Conservation (phyloP, 2,329 filamentous ascomycete genomes). For the Calonectria fujianensis region DNA sequence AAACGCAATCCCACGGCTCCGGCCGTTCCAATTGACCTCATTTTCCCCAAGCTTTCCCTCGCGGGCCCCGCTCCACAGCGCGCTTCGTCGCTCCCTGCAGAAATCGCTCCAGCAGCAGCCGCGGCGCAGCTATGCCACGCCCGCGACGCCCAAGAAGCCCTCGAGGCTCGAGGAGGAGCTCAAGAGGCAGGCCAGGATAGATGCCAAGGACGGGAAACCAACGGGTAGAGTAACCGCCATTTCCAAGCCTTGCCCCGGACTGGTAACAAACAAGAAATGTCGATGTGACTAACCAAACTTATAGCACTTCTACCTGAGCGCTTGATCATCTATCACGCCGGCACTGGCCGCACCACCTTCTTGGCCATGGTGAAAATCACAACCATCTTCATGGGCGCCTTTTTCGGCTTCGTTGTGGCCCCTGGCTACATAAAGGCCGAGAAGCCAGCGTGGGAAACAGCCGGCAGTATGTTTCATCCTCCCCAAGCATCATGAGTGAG, state of each 20-base stretch:
- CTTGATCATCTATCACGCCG: slow-evolving; percentile 85
- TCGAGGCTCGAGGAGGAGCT: slow-evolving; percentile 53
- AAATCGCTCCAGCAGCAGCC: slow-evolving; percentile 52
- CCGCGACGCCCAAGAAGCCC: slow-evolving; percentile 37
- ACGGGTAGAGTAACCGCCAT: slow-evolving; percentile 42
- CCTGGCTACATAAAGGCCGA: slow-evolving; percentile 73
- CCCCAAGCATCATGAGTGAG: not conserved
- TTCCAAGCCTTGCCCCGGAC: not conserved
- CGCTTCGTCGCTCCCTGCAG: slow-evolving; percentile 48
- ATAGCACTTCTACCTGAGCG: slow-evolving; percentile 68
- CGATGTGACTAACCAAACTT: not conserved
- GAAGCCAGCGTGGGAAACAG: slow-evolving; percentile 60
- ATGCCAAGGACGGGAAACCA: slow-evolving; percentile 46
- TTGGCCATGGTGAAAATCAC: slow-evolving; percentile 83
- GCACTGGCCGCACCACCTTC: slow-evolving; percentile 79
- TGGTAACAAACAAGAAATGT: not conserved
- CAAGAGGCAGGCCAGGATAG: slow-evolving; percentile 54
- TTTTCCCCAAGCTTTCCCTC: slow-evolving; percentile 4
- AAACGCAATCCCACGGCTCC: slow-evolving; percentile 46
- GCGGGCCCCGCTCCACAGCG: slow-evolving; percentile 39
- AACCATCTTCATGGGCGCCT: slow-evolving; percentile 80
- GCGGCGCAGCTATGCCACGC: slow-evolving; percentile 53
- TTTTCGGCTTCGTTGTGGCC: slow-evolving; percentile 78
- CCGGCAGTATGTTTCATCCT: slow-evolving; percentile 60
- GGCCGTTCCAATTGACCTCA: slow-evolving; percentile 43